phyloP scores from a whole-genome alignment of 306 rosid genomes.

The Sophora flavescens region DNA sequence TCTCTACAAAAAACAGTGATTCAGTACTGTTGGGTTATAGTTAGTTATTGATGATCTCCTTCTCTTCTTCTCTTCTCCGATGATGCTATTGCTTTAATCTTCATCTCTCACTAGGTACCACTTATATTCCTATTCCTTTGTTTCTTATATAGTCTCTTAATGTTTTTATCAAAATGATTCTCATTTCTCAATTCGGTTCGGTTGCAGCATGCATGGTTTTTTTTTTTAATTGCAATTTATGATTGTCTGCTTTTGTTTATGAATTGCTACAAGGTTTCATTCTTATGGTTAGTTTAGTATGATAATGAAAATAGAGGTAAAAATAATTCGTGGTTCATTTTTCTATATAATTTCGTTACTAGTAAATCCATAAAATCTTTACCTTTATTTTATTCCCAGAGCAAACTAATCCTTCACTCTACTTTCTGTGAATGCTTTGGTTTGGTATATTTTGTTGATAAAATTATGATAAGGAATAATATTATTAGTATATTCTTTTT shows the following conservation, averaged over 20 bases:
- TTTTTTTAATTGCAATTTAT: neutral
- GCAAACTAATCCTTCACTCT: too few species aligned
- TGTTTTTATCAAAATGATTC: slow-evolving; percentile 18
- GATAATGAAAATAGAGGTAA: too few species aligned
- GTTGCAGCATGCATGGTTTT: slow-evolving; percentile 9
- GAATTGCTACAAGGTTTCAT: neutral
- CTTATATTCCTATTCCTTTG: neutral
- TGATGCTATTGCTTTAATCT: neutral
- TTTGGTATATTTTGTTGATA: neutral
- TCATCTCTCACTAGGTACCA: slow-evolving; percentile 29
- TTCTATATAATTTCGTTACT: too few species aligned
- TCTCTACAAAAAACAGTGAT: slow-evolving; percentile 23
- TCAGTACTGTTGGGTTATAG: slow-evolving; percentile 3
- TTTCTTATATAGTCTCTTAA: too few species aligned
- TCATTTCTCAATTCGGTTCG: neutral
- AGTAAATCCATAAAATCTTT: too few species aligned
- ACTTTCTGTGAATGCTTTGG: neutral
- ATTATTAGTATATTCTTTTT: too few species aligned
- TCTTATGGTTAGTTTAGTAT: neutral
- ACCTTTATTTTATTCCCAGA: too few species aligned
- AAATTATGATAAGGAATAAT: neutral
- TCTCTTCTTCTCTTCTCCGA: slow-evolving; percentile 20
- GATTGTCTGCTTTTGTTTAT: slow-evolving; percentile 9
- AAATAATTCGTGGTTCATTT: too few species aligned
- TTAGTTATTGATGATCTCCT: too few species aligned